phyloP scores from a whole-genome alignment of 2,329 filamentous ascomycete species.

The Coniochaeta sp. region DNA sequence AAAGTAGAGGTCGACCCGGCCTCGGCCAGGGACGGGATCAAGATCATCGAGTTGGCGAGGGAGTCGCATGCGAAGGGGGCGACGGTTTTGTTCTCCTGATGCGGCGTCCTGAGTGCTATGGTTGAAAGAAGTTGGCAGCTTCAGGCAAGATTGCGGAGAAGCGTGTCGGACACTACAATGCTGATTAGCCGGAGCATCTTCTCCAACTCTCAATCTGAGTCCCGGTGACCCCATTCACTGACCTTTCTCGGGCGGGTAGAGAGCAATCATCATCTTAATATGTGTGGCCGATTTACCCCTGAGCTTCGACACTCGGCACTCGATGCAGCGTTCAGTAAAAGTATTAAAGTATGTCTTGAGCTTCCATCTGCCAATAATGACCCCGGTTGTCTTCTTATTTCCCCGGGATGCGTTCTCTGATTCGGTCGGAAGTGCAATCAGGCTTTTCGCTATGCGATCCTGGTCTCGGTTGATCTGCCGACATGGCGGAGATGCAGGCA shows the following conservation, averaged over 20 bases:
- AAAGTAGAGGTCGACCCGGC: conserved; percentile 31
- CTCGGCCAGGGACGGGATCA: conserved; percentile 29
- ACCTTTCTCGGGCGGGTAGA: not conserved
- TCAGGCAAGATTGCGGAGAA: not conserved
- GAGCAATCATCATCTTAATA: conserved; percentile 1
- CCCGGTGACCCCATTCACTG: too few relatives aligned
- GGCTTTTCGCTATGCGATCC: not conserved
- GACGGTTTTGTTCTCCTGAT: conserved; percentile 12
- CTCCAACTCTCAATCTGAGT: too few relatives aligned
- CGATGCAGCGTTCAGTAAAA: too few relatives aligned
- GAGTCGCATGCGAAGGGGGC: conserved; percentile 19
- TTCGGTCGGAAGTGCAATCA: not conserved
- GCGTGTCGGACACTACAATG: too few relatives aligned
- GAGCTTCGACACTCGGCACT: not conserved
- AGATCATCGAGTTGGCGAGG: conserved; percentile 33
- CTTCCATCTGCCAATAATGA: not conserved
- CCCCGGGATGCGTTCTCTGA: not conserved
- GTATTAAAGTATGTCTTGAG: too few relatives aligned
- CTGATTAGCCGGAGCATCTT: too few relatives aligned
- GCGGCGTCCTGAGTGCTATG: too few relatives aligned
- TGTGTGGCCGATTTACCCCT: not conserved
- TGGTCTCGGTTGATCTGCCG: not conserved
- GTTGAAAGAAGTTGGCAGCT: too few relatives aligned
- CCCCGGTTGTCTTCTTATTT: not conserved
- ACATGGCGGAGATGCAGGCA: not conserved